Conservation (phyloP, 2,329 filamentous ascomycete genomes). For the Lojkania enalia region DNA sequence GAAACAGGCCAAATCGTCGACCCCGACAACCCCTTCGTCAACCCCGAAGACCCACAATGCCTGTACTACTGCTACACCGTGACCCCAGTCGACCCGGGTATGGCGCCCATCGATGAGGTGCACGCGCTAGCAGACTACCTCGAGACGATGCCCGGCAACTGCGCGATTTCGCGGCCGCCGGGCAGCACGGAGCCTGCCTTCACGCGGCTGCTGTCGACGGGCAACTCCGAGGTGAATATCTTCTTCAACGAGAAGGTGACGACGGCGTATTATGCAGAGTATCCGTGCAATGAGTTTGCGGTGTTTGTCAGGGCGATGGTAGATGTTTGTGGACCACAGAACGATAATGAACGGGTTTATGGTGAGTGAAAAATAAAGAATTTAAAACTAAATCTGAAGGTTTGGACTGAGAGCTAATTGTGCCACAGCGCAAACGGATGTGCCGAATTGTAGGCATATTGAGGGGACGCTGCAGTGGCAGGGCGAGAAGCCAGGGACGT, state of each 20-base stretch:
- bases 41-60: slow-evolving; percentile 2
- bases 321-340: neutral
- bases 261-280: neutral
- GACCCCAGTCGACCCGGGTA: neutral
- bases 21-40: neutral
- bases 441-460: slow-evolving; percentile 1
- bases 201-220: neutral
- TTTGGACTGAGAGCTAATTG: neutral
- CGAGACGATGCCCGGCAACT: neutral
- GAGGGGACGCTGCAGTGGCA: neutral
- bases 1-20: slow-evolving; percentile 1
- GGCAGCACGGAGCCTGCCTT: neutral
- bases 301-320: neutral
- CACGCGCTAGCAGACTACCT: neutral
- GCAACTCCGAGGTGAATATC: neutral
- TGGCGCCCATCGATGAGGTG: neutral
- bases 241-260: neutral
- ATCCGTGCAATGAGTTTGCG: neutral
- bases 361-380: no score
- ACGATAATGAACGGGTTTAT: neutral
- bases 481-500: neutral
- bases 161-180: neutral
- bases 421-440: neutral
- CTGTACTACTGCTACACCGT: neutral
- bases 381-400: no score